Percentiles rank a stretch among this genome's conserved stretches.
These are phyloP conservation scores for Henningerozyma blattae DNA, from an alignment of 805 yeast genomes.

Conservation along the genomic window DNA sequence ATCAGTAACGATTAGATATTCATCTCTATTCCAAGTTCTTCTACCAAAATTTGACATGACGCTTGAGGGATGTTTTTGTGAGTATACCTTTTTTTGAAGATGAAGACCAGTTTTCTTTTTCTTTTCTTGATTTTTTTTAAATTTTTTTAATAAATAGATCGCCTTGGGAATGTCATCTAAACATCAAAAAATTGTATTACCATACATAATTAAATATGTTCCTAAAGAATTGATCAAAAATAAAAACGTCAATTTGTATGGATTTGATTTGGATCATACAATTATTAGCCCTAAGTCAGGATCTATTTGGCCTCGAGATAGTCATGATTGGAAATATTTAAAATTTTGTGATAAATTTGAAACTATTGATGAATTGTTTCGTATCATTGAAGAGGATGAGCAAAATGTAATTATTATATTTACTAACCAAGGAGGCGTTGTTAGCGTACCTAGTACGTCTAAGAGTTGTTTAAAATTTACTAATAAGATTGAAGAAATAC, in stretches of 20 bases:
- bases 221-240: conserved; percentile 19
- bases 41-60: conserved; percentile 39
- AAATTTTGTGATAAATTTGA: conserved; percentile 17
- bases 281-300: conserved; percentile 43
- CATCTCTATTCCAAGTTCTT: conserved; percentile 61
- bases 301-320: conserved; percentile 41
- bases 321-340: conserved; percentile 70
- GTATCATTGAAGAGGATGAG: conserved; percentile 8
- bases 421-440: conserved; percentile 69
- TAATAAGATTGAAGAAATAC: conserved; percentile 29
- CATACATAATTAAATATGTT: conserved; percentile 32
- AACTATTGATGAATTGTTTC: conserved; percentile 11
- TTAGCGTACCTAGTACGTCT: conserved; percentile 18
- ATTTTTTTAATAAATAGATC: too few relatives aligned
- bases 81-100: neutral
- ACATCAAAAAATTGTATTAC: conserved; percentile 27
- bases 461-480: conserved; percentile 29
- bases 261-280: conserved; percentile 83
- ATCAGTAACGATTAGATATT: conserved; percentile 31
- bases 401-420: conserved; percentile 49
- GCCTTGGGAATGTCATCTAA: neutral
- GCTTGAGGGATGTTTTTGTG: neutral
- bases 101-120: too few relatives aligned
- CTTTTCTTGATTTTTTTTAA: too few relatives aligned
- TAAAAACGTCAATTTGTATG: conserved; percentile 35